A percentile compares a stretch with the other conserved stretches of the same genome.
phyloP scores from a whole-genome alignment of 371 early-diverging fungal species.

The Batkoa obscura region DNA sequence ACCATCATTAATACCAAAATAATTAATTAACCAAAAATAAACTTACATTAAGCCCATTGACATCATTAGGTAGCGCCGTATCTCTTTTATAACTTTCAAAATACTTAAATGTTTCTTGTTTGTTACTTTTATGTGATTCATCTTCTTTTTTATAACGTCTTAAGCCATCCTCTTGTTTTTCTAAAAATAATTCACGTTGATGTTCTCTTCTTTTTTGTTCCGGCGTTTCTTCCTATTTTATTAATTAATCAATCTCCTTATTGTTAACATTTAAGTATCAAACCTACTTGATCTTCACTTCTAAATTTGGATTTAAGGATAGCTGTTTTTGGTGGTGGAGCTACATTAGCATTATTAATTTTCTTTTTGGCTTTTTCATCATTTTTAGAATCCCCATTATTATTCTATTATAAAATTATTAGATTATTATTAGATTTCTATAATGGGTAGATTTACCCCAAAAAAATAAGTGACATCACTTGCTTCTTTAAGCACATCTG shows the following conservation, averaged over 20 bases:
- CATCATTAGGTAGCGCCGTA: constrained; percentile 56
- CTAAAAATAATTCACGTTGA: constrained; percentile 64
- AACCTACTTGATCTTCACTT: constrained; percentile 48
- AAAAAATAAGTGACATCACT: constrained; percentile 63
- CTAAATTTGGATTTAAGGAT: constrained; percentile 75
- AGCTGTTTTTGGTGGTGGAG: constrained; percentile 33
- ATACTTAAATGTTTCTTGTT: constrained; percentile 51
- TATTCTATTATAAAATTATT: no score
- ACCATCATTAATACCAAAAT: not conserved
- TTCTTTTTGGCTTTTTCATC: constrained; percentile 25
- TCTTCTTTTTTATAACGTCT: constrained; percentile 47
- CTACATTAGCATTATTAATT: constrained; percentile 12
- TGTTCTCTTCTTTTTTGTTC: constrained; percentile 67
- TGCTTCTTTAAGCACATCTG: constrained; percentile 48
- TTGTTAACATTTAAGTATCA: not conserved
- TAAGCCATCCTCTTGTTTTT: constrained; percentile 57
- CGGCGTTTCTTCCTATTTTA: constrained; percentile 38
- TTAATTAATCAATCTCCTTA: not conserved
- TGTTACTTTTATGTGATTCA: constrained; percentile 35
- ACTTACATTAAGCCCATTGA: constrained; percentile 35
- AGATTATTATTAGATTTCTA: constrained; percentile 12
- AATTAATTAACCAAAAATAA: no score
- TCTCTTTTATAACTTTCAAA: constrained; percentile 92
- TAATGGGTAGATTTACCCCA: constrained; percentile 17
- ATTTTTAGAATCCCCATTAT: no score